Base-by-base conservation (phyloP, 305 asterid genomes). In the Fraxinus dipetala region DNA sequence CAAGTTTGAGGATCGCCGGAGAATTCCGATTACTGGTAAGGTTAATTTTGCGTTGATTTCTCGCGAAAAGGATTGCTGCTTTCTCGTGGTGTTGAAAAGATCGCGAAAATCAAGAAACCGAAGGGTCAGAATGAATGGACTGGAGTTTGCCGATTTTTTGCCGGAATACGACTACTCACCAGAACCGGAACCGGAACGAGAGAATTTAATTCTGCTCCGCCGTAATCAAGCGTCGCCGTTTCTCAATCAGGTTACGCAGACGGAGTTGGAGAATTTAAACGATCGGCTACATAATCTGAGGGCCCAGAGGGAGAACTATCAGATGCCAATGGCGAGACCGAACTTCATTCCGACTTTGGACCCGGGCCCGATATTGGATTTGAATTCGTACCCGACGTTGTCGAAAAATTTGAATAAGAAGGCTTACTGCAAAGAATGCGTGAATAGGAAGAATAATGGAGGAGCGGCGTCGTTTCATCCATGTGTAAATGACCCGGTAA, bases 41-140 rank as follows among this genome's bases (percentile, higher is more conserved):
- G 92, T 89, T 72, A 91, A 93, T 76, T 95, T 93, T 36, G 88
- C 80, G 0, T 20, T 79, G 34, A 85, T 95, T 76, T 85, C 93
- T 72, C 88, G 92, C 73, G 91, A 88, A 85, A 89, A 74, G 83
- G 91, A 86, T 75, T 88, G 95, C 81, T 83, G 84, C 85, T 90
- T 95, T 74, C 93, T 93, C 3, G 98, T 92, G 10, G 91, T 95
- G 45, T 32, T 95, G 88, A 95, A 95, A 83, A 80, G 95, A 83
- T 90, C 97, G 2, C 87, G 95, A 75, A 92, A 89, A 80, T 83
- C 89, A 38, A 87, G 92, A 81, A 83, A 78, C 51, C 93, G 91
- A 34, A 89, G 90, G 82, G 88, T 81, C 77, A 89, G 88, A 86
- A 24, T 38, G 85, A n/a, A 56, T 77, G 88, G 81, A 72, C 13